These are phyloP conservation scores for Candida mattraensis DNA, from an alignment of 805 yeast genomes.

Conservation along the genomic window DNA sequence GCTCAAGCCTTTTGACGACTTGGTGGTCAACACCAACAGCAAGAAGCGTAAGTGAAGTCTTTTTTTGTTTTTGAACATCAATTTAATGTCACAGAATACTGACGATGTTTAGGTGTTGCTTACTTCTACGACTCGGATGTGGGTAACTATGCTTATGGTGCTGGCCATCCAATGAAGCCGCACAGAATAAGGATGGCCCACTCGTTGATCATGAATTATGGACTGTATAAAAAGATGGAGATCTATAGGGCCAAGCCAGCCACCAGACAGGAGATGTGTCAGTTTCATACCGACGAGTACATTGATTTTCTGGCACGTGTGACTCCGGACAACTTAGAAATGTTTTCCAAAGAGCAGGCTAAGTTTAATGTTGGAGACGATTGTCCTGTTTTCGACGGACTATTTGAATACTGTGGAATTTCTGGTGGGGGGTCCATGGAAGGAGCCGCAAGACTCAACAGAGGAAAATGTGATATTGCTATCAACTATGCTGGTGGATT, in stretches of 20 bases:
- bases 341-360: constrained; percentile 82
- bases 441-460: constrained; percentile 79
- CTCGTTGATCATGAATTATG: constrained; percentile 94
- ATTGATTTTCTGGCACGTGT: constrained; percentile 89
- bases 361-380: constrained; percentile 97
- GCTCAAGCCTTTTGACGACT: constrained; percentile 62
- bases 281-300: constrained; percentile 97
- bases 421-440: constrained; percentile 90
- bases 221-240: constrained; percentile 95
- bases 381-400: constrained; percentile 80
- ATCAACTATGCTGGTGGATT: constrained; percentile 93
- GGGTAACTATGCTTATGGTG: constrained; percentile 97
- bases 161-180: constrained; percentile 99
- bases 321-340: constrained; percentile 86
- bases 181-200: constrained; percentile 99
- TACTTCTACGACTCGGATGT: constrained; percentile 89
- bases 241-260: constrained; percentile 97
- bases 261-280: constrained; percentile 96
- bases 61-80: too few relatives aligned
- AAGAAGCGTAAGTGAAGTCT: constrained; percentile 49
- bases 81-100: constrained; percentile 1
- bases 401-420: constrained; percentile 72
- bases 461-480: constrained; percentile 87
- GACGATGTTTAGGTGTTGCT: constrained; percentile 51
- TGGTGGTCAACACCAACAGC: constrained; percentile 54